Conservation (phyloP, 2,329 filamentous ascomycete genomes). For the Penicillium sp. region DNA sequence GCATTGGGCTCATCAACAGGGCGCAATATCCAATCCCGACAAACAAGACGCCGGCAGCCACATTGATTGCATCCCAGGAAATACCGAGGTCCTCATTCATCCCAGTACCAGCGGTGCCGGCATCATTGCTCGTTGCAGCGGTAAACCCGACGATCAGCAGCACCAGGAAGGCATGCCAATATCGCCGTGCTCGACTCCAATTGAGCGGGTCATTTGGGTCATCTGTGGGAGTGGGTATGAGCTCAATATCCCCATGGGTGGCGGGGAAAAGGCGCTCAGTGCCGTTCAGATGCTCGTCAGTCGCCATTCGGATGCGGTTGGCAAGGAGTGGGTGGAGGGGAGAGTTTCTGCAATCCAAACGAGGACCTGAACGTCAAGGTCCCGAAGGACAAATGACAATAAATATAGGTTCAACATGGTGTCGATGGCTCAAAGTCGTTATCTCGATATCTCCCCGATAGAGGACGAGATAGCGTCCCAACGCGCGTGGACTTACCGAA, state of each 20-base stretch:
- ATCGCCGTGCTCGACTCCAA: constrained; percentile 47
- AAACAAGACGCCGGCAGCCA: constrained; percentile 54
- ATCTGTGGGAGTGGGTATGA: constrained; percentile 52
- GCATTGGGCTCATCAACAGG: constrained; percentile 49
- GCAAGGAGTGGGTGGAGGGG: too few species aligned
- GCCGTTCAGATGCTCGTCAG: constrained; percentile 8
- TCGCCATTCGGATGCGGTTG: neutral
- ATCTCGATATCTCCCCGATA: too few species aligned
- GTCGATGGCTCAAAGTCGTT: too few species aligned
- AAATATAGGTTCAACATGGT: too few species aligned
- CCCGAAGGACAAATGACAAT: too few species aligned
- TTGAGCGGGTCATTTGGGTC: constrained; percentile 53
- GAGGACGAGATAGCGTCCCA: too few species aligned
- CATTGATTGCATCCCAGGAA: constrained; percentile 51
- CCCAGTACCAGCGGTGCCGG: constrained; percentile 51
- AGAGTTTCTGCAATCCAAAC: too few species aligned
- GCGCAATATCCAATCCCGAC: constrained; percentile 55
- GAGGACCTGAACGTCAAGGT: too few species aligned
- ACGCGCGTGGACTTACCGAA: too few species aligned
- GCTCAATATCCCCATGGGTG: constrained; percentile 43
- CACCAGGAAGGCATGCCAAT: constrained; percentile 50
- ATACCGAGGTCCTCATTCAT: constrained; percentile 51
- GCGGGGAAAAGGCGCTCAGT: constrained; percentile 20
- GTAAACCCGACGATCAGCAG: constrained; percentile 54
- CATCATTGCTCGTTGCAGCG: constrained; percentile 54